Evolutionary conservation across 768 basidiomycete species (phyloP).

Genomic region (Boletus subparvulus): DNA sequence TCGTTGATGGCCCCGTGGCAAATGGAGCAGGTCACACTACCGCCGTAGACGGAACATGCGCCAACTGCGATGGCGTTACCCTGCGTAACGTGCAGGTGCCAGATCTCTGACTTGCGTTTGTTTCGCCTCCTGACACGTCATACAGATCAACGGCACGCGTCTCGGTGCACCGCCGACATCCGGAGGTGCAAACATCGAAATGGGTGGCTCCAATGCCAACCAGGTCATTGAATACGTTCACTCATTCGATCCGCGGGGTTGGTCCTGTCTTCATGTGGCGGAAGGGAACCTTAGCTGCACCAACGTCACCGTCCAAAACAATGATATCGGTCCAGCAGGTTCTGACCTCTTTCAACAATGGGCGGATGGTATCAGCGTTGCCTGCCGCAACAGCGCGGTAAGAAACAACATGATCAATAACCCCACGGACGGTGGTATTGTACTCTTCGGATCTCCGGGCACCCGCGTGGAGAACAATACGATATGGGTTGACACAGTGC

Average conservation of each 20-base stretch:
- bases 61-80: conserved; percentile 54
- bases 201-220: conserved; percentile 71
- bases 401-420: conserved; percentile 69
- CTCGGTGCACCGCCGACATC: conserved; percentile 46
- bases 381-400: conserved; percentile 60
- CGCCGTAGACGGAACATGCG: conserved; percentile 68
- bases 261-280: conserved; percentile 79
- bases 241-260: conserved; percentile 74
- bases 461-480: conserved; percentile 74
- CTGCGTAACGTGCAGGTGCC: conserved; percentile 72
- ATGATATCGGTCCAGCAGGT: conserved; percentile 82
- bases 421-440: conserved; percentile 79
- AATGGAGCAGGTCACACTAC: conserved; percentile 70
- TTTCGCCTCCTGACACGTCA: background rate
- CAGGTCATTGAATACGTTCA: conserved; percentile 78
- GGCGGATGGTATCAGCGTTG: conserved; percentile 81
- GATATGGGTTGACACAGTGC: conserved; percentile 65
- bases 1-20: conserved; percentile 61
- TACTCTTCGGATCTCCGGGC: conserved; percentile 74
- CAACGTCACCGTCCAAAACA: conserved; percentile 68
- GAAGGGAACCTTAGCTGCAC: conserved; percentile 69
- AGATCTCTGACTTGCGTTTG: background rate
- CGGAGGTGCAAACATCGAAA: conserved; percentile 81
- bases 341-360: conserved; percentile 64
- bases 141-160: conserved; percentile 73